A percentile compares a stretch with the other conserved stretches of the same genome.
Conservation (phyloP, 1,284 basidiomycete species). For the Marasmius tenuissimus region DNA sequence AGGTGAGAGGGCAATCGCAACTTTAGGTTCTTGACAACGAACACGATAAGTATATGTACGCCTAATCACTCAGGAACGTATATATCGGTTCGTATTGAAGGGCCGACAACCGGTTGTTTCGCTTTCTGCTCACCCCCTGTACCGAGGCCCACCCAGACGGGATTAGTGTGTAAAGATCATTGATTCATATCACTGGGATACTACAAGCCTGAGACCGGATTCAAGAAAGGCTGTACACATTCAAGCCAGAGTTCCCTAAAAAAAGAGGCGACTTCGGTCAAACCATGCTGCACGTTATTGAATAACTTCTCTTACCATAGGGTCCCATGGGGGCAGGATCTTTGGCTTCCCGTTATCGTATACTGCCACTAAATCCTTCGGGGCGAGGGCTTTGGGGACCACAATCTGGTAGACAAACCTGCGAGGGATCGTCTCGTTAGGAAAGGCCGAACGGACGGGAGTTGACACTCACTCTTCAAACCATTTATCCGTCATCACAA, state of each 20-base stretch:
- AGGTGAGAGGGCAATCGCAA: no score
- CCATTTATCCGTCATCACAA: constrained; percentile 91
- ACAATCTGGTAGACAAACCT: constrained; percentile 90
- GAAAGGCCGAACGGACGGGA: constrained; percentile 1
- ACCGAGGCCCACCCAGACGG: no score
- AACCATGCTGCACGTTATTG: constrained; percentile 21
- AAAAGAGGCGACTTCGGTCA: background rate
- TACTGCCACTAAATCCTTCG: constrained; percentile 79
- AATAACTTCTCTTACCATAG: constrained; percentile 63
- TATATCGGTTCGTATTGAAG: no score
- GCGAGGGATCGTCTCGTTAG: constrained; percentile 9
- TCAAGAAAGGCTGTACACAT: background rate
- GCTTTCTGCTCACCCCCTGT: no score
- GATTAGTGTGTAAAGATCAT: no score
- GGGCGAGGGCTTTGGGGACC: constrained; percentile 76
- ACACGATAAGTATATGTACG: no score
- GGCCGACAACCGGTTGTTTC: no score
- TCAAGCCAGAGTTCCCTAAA: constrained; percentile 21
- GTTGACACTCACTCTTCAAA: constrained; percentile 75
- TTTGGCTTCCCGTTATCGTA: constrained; percentile 65
- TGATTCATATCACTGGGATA: no score
- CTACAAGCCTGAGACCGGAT: background rate
- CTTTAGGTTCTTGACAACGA: no score
- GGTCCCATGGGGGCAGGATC: constrained; percentile 85
- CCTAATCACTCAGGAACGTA: no score